Evolutionary conservation across 768 basidiomycete species (phyloP).

Genomic region (Xanthoconium purpureum): DNA sequence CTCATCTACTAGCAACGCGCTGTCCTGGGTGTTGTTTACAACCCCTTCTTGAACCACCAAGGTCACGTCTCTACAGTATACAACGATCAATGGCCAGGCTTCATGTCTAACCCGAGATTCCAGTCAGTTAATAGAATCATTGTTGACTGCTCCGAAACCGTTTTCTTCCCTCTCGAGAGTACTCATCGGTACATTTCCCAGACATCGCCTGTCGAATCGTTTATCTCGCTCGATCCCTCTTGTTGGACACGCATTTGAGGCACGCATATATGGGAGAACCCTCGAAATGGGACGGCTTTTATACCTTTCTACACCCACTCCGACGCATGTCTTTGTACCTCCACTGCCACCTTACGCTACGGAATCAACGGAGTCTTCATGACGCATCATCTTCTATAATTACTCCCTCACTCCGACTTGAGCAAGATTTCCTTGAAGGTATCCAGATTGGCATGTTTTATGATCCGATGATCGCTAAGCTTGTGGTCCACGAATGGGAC

Average conservation of each 20-base stretch:
- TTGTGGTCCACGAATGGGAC: conserved; percentile 84
- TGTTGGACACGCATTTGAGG: conserved; percentile 91
- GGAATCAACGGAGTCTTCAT: conserved; percentile 17
- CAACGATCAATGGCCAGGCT: conserved; percentile 72
- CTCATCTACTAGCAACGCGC: conserved; percentile 84
- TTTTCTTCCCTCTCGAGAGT: conserved; percentile 70
- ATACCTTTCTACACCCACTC: conserved; percentile 75
- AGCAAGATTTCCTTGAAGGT: conserved; percentile 82
- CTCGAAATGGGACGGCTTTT: conserved; percentile 80
- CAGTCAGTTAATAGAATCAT: conserved; percentile 51
- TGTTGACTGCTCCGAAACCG: conserved; percentile 59
- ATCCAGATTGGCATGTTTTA: conserved; percentile 85
- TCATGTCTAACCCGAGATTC: conserved; percentile 61
- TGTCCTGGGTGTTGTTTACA: conserved; percentile 88
- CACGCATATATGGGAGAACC: conserved; percentile 93
- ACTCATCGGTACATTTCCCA: conserved; percentile 50
- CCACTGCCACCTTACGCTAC: conserved; percentile 33
- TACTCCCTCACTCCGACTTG: conserved; percentile 70
- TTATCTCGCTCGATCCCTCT: conserved; percentile 58
- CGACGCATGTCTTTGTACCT: conserved; percentile 68
- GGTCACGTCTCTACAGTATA: conserved; percentile 48
- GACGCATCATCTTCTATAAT: conserved; percentile 27
- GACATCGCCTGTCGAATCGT: neutral
- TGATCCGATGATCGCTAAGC: conserved; percentile 90
- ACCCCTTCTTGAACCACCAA: conserved; percentile 72